Conservation (phyloP, 208 protist genomes). For the Trypanosoma lewisi region DNA sequence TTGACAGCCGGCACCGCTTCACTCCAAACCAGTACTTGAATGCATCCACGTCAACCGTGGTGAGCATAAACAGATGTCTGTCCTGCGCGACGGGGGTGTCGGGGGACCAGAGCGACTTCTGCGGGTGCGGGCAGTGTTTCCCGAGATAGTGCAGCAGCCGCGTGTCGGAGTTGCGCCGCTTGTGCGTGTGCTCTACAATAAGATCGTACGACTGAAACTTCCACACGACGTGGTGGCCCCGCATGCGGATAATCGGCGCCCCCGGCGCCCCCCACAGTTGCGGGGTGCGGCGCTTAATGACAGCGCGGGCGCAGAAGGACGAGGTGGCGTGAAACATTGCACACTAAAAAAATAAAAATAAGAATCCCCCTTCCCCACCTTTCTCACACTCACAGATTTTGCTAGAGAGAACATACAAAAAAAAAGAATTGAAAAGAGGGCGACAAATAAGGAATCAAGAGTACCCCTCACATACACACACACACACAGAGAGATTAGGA, state of each 20-base stretch:
- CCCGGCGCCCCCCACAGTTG: constrained; percentile 85
- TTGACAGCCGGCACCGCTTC: constrained; percentile 79
- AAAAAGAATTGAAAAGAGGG: constrained; percentile 18
- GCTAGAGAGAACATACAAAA: neutral
- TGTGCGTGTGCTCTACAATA: constrained; percentile 88
- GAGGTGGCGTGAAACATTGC: constrained; percentile 24
- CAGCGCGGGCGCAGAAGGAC: constrained; percentile 36
- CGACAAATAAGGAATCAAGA: neutral
- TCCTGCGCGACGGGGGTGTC: constrained; percentile 90
- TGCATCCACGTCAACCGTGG: constrained; percentile 86
- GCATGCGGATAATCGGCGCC: constrained; percentile 86
- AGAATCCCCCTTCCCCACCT: neutral
- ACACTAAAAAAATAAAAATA: neutral
- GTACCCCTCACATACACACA: no score
- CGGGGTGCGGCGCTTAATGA: constrained; percentile 58
- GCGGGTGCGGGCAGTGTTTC: constrained; percentile 90
- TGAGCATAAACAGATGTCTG: constrained; percentile 90
- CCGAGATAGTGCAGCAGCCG: constrained; percentile 88
- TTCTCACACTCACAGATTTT: neutral
- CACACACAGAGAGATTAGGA: no score
- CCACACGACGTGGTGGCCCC: constrained; percentile 80
- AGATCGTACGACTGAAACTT: constrained; percentile 90
- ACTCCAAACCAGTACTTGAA: constrained; percentile 94
- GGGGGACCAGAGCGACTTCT: constrained; percentile 92
- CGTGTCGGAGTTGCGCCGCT: constrained; percentile 75